Evolutionary conservation across 768 basidiomycete species (phyloP).

Genomic region (Agaricus sinodeliciosus): DNA sequence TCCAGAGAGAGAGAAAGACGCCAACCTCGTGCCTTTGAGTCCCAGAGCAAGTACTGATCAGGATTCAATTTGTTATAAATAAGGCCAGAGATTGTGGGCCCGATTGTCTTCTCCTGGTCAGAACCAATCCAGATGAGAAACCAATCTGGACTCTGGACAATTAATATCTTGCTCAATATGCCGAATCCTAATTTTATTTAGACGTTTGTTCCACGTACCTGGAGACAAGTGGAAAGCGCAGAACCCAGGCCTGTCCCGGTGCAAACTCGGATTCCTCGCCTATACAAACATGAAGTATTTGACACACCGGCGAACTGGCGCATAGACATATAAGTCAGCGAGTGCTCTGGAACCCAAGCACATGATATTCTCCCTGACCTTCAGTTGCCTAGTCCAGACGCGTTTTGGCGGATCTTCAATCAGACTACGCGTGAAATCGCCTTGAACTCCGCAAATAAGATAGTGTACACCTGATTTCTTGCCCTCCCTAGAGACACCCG

Average conservation of each 20-base stretch:
- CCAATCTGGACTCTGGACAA: conserved; percentile 42
- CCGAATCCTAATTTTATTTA: too few relatives aligned
- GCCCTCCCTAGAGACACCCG: conserved; percentile 47
- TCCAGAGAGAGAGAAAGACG: neutral
- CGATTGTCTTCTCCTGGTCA: conserved; percentile 82
- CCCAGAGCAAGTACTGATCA: conserved; percentile 72
- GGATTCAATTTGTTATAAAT: conserved; percentile 63
- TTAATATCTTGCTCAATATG: too few relatives aligned
- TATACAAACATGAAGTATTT: conserved; percentile 71
- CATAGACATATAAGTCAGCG: neutral
- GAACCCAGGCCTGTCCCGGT: conserved; percentile 83
- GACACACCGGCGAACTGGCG: conserved; percentile 73
- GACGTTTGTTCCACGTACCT: conserved; percentile 39
- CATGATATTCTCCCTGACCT: conserved; percentile 37
- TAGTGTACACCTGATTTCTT: conserved; percentile 70
- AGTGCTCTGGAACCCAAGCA: neutral
- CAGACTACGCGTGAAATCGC: conserved; percentile 73
- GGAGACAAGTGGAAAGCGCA: conserved; percentile 72
- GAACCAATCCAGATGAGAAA: conserved; percentile 83
- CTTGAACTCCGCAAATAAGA: conserved; percentile 80
- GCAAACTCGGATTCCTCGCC: conserved; percentile 77
- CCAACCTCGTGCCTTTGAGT: conserved; percentile 60
- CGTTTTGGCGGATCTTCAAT: conserved; percentile 65
- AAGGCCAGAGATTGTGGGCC: conserved; percentile 68
- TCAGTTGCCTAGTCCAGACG: conserved; percentile 77